Conservation (phyloP, 257 asterid genomes). For the Eucommia ulmoides region DNA sequence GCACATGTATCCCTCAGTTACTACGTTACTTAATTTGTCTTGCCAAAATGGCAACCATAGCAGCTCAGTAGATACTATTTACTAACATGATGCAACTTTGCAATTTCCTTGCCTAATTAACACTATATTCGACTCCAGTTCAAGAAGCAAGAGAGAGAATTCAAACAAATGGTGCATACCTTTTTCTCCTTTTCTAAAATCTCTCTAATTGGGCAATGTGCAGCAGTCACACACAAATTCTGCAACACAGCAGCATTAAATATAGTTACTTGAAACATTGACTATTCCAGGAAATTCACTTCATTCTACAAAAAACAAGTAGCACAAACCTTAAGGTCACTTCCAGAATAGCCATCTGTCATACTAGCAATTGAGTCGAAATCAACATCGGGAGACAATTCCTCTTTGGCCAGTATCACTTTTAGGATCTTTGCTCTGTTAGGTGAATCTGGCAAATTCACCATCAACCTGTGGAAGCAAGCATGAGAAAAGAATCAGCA, state of each 20-base stretch:
- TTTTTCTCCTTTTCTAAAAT: conserved; percentile 74
- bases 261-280: background rate
- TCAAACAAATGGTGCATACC: conserved; percentile 22
- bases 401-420: conserved; percentile 83
- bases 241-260: conserved; percentile 17
- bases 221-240: conserved; percentile 93
- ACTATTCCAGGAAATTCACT: conserved; percentile 1
- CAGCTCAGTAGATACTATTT: no score
- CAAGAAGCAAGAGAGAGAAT: background rate
- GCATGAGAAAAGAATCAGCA: no score
- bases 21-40: no score
- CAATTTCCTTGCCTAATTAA: no score
- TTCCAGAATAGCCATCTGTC: conserved; percentile 95
- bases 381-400: conserved; percentile 65
- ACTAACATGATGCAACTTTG: no score
- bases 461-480: conserved; percentile 66
- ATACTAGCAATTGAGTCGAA: conserved; percentile 68
- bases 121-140: no score
- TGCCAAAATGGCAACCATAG: no score
- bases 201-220: conserved; percentile 87
- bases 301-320: background rate
- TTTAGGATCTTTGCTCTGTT: conserved; percentile 76
- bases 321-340: conserved; percentile 82
- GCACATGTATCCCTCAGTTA: no score
- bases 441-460: conserved; percentile 84